These are phyloP conservation scores for Pterulicium gracile DNA, from an alignment of 1,284 basidiomycete genomes.

Conservation along the genomic window DNA sequence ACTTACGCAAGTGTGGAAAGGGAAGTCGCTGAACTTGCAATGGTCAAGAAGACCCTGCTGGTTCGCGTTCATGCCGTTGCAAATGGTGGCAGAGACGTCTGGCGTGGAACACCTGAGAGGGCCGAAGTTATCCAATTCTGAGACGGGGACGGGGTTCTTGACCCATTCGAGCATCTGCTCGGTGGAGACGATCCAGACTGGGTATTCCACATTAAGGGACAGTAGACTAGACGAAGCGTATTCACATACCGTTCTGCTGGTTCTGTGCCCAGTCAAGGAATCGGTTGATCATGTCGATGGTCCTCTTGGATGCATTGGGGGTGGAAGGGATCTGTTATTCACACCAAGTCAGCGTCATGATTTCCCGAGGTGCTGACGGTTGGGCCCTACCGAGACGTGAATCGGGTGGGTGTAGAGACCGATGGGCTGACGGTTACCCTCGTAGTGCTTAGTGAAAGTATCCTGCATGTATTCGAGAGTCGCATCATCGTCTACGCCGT, in stretches of 20 bases:
- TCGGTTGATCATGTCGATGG: slow-evolving; percentile 63
- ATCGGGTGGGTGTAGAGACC: slow-evolving; percentile 79
- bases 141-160: slow-evolving; percentile 54
- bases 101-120: slow-evolving; percentile 57
- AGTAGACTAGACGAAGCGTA: too few species aligned
- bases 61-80: slow-evolving; percentile 63
- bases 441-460: slow-evolving; percentile 69
- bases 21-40: slow-evolving; percentile 63
- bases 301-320: slow-evolving; percentile 34
- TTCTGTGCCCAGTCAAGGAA: slow-evolving; percentile 79
- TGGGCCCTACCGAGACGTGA: slow-evolving; percentile 48
- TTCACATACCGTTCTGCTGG: slow-evolving; percentile 46
- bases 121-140: slow-evolving; percentile 40
- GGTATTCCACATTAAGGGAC: too few species aligned
- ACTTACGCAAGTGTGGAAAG: slow-evolving; percentile 67
- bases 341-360: slow-evolving; percentile 8
- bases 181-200: slow-evolving; percentile 71
- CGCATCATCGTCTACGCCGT: slow-evolving; percentile 39
- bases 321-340: slow-evolving; percentile 53
- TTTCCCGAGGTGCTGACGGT: slow-evolving; percentile 1
- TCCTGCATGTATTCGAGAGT: slow-evolving; percentile 66
- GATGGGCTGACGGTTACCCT: slow-evolving; percentile 67
- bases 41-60: slow-evolving; percentile 47
- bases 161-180: slow-evolving; percentile 72
- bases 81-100: slow-evolving; percentile 47